phyloP scores from a whole-genome alignment of 768 basidiomycete genomes.

The Wakefieldia striispora region DNA sequence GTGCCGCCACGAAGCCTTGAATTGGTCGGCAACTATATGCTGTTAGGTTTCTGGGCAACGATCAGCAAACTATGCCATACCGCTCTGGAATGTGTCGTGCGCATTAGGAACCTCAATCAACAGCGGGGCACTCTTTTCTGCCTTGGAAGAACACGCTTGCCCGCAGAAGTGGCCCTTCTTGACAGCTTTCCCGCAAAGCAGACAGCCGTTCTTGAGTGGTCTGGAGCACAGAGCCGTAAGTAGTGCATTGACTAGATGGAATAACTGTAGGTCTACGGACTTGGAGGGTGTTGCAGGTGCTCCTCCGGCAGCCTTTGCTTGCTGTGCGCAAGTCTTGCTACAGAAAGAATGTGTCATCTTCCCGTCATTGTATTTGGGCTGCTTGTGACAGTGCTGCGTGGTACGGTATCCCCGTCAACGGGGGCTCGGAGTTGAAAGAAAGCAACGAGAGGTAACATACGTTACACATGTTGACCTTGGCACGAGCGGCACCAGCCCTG shows the following conservation, averaged over 20 bases:
- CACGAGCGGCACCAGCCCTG: conserved; percentile 21
- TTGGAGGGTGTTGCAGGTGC: conserved; percentile 26
- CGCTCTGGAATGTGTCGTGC: conserved; percentile 64
- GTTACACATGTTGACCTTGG: conserved; percentile 44
- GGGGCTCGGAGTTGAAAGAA: neutral
- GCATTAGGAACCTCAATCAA: conserved; percentile 57
- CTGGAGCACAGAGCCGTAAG: conserved; percentile 33
- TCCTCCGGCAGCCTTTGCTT: conserved; percentile 34
- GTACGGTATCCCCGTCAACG: conserved; percentile 6
- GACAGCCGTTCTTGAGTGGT: conserved; percentile 45
- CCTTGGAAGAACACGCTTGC: conserved; percentile 52
- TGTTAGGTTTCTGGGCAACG: neutral
- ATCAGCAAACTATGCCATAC: conserved; percentile 34
- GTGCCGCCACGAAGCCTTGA: conserved; percentile 70
- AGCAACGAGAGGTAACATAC: conserved; percentile 34
- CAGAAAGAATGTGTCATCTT: conserved; percentile 60
- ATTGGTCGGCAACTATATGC: conserved; percentile 58
- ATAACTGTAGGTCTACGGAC: conserved; percentile 24
- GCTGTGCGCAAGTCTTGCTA: conserved; percentile 59
- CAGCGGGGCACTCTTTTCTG: conserved; percentile 51
- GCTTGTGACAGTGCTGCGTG: conserved; percentile 53
- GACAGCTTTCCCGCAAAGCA: conserved; percentile 56
- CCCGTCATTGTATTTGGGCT: conserved; percentile 60
- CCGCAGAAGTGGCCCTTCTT: conserved; percentile 68
- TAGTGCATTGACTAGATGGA: conserved; percentile 26